Base-by-base conservation (phyloP, 768 basidiomycete genomes). In the Boletus vinaceobasis region DNA sequence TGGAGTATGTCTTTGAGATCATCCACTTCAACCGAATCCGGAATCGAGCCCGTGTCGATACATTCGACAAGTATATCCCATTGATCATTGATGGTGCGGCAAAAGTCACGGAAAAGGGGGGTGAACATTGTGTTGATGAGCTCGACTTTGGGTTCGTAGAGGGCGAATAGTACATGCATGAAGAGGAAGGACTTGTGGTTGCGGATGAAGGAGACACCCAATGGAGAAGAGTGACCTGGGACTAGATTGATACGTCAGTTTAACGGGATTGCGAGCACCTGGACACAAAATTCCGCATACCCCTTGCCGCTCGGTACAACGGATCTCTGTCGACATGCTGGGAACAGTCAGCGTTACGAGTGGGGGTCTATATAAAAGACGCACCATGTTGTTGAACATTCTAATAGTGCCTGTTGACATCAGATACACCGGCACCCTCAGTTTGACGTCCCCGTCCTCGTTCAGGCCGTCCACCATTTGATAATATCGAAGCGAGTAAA, bases 371-470 rank as follows among this genome's bases (percentile, higher is more conserved):
- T 1, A 48, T 38, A 6, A 21, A 38, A 19, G 17, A 48, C 52
- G 21, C 14, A 57, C 58, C 64, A 62, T 62, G 2, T 66, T 33
- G 36, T 58, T 49, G 31, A 36, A 59, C 65, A 66, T 64, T 53
- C 65, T 53, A 38, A 60, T 52, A 5, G 58, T 58, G 14, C 60
- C 62, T 7, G 65, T 62, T 5, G 65, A 63, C 64, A 63, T 66
- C 11, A 63, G 17, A 40, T 54, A 60, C 38, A 62, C 60, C 0
- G 56, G 57, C 50, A 62, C 56, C 33, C 47, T 53, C 0, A 59
- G 47, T 27, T 57, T 53, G 7, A 64, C 35, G 4, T 62, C 48
- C 1, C 53, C 57, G 3, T 64, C 48, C 0, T 46, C 51, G 27
- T 49, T 45, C 6, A 60, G 7, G 10, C 55, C 35, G 13, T 59